Conservation (phyloP, 768 basidiomycete species). For the Naematelia aurantialba region DNA sequence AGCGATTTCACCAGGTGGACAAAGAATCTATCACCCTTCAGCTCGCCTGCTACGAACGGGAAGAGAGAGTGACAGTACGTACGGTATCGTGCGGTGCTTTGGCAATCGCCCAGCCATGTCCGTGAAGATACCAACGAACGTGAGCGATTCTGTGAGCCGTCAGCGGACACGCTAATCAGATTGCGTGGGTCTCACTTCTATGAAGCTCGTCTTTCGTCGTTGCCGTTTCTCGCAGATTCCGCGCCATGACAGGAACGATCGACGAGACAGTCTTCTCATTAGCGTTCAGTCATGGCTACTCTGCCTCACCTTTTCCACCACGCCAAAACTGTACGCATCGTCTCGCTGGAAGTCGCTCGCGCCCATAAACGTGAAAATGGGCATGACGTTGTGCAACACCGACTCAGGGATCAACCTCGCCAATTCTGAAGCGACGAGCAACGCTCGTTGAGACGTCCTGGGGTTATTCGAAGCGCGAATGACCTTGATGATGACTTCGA, state of each 20-base stretch:
- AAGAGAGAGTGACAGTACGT: slow-evolving; percentile 43
- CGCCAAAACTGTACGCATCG: slow-evolving; percentile 89
- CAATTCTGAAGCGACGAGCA: slow-evolving; percentile 78
- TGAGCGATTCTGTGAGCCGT: slow-evolving; percentile 6
- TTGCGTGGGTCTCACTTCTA: slow-evolving; percentile 51
- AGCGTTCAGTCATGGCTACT: slow-evolving; percentile 5
- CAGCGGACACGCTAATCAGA: no score
- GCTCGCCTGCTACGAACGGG: background rate
- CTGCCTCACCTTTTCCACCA: slow-evolving; percentile 75
- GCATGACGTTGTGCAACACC: slow-evolving; percentile 92
- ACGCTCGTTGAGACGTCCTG: slow-evolving; percentile 88
- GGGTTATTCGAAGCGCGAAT: slow-evolving; percentile 83
- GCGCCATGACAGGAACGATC: slow-evolving; percentile 88
- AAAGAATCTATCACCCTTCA: slow-evolving; percentile 65
- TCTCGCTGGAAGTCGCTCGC: slow-evolving; percentile 97
- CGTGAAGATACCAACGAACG: slow-evolving; percentile 81
- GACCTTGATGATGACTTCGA: slow-evolving; percentile 82
- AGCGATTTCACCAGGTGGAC: slow-evolving; percentile 78
- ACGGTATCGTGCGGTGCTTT: slow-evolving; percentile 86
- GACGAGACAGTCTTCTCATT: slow-evolving; percentile 90
- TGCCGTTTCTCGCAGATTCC: slow-evolving; percentile 65
- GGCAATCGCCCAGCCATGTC: slow-evolving; percentile 90
- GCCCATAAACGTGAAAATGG: slow-evolving; percentile 98
- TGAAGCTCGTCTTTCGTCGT: slow-evolving; percentile 61
- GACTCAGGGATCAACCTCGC: slow-evolving; percentile 82